Conservation (phyloP, 352 stramenopile species). For the Pythium sukuiense region DNA sequence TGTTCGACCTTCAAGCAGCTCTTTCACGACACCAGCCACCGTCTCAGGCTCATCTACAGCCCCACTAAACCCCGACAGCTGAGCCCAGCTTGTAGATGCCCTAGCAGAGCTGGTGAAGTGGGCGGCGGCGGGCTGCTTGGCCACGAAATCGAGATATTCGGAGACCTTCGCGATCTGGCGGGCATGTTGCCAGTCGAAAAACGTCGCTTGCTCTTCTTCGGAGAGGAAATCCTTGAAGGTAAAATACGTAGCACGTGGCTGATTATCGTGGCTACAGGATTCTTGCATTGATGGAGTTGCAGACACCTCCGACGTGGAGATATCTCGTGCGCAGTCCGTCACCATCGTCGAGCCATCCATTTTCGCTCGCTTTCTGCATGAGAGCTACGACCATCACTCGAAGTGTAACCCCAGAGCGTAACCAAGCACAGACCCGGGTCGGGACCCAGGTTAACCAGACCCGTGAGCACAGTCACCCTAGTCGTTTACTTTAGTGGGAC, state of each 20-base stretch:
- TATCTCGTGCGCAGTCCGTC: neutral
- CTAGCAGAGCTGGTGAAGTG: constrained; percentile 58
- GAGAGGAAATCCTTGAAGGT: constrained; percentile 68
- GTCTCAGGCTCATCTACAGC: neutral
- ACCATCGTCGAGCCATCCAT: neutral
- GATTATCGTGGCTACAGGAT: neutral
- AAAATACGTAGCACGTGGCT: constrained; percentile 36
- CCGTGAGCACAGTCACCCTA: neutral
- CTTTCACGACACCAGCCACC: neutral
- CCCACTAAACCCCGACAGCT: neutral
- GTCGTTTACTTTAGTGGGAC: neutral
- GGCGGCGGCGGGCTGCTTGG: constrained; percentile 37
- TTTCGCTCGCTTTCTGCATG: neutral
- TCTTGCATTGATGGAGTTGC: neutral
- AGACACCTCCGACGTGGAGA: neutral
- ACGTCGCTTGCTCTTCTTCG: constrained; percentile 39
- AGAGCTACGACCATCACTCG: neutral
- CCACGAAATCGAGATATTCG: constrained; percentile 69
- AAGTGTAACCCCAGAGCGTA: neutral
- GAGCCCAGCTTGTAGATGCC: constrained; percentile 53
- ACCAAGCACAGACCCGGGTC: neutral
- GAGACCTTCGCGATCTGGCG: constrained; percentile 57
- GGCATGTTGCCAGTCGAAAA: constrained; percentile 52
- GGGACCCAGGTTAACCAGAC: neutral
- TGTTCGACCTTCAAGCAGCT: constrained; percentile 36